Percentiles rank a stretch among this genome's conserved stretches.
Evolutionary conservation across 108 stramenopile genomes (phyloP).

Genomic region (Skeletonema menzelii): DNA sequence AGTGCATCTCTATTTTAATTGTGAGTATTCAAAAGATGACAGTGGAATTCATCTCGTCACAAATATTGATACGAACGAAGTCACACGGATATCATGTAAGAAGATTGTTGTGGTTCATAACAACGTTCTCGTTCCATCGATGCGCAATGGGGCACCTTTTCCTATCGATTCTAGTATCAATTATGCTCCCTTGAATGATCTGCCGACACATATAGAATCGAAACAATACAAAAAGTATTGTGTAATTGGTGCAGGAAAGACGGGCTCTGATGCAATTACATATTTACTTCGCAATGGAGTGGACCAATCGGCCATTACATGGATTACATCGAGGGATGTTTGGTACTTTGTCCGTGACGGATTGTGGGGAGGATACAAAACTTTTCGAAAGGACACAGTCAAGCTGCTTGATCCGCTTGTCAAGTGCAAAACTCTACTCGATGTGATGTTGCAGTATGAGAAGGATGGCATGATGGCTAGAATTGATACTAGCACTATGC

Average conservation of each 20-base stretch:
- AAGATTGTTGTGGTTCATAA: constrained; percentile 9
- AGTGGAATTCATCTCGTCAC: neutral
- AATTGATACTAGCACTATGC: constrained; percentile 4
- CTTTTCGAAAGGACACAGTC: neutral
- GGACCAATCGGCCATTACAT: constrained; percentile 5
- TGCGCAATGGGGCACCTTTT: constrained; percentile 7
- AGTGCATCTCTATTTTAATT: constrained; percentile 14
- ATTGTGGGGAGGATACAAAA: constrained; percentile 4
- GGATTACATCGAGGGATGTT: constrained; percentile 8
- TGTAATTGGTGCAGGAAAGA: constrained; percentile 8
- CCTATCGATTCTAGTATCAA: constrained; percentile 12
- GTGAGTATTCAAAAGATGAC: constrained; percentile 3
- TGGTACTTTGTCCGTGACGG: constrained; percentile 16
- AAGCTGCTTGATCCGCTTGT: constrained; percentile 8
- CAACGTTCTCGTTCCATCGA: constrained; percentile 11
- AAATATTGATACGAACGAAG: neutral
- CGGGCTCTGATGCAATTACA: constrained; percentile 9
- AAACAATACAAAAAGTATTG: constrained; percentile 5
- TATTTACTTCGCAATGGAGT: constrained; percentile 6
- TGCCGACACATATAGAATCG: constrained; percentile 6
- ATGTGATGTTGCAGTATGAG: constrained; percentile 5
- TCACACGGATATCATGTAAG: constrained; percentile 2
- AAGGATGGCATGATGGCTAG: constrained; percentile 4
- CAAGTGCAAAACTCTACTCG: neutral
- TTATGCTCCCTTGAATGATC: neutral